Evolutionary conservation across 139 green algal species (phyloP), one percentile per base, ranked within the genome.

Genomic region (Ettlia oleoabundans): DNA sequence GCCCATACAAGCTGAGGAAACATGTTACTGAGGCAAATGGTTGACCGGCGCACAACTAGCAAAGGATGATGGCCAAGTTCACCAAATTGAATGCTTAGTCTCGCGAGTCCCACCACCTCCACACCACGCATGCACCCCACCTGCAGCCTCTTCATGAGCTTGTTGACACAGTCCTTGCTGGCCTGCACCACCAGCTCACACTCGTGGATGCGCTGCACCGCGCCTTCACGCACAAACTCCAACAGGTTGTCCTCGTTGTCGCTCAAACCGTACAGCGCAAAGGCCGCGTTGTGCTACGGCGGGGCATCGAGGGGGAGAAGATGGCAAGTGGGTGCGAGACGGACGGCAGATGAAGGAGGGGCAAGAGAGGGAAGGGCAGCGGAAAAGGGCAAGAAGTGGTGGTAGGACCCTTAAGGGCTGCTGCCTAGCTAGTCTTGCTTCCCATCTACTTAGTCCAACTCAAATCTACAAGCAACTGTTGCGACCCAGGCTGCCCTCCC

Each of bases 171-270:
- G 81, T 98, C 96, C 86, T 96, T 91, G 35, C 82, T 92, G n/a
- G 91, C 79, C 87, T 96, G 92, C 66, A 95, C 92, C 82, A 91
- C 86, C 43, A 97, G 91, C 70, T 94, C 88, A 62, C 89, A 93
- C 55, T 93, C 90, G 51, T 91, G 82, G 82, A 96, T 88, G 47
- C 86, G 90, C 76, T 92, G 83, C 21, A 96, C 88, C 24, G 70
- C 70, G 2, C 70, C 70, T 42, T 77, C 70, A 9, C 85, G 73
- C 40, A 99, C 93, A 75, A 99, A 96, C 76, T 96, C 92, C 10
- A 95, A 83, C 21, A 99, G 91, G 87, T 99, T 99, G 91, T 99
- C 97, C 80, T 97, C 93, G 83, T 98, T 99, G 84, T 99, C 97
- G 30, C 94, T 93, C 40, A 99, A 88, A 0, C 97, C 97, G 86